A percentile compares a stretch with the other conserved stretches of the same genome.
phyloP scores from a whole-genome alignment of 2,329 filamentous ascomycete genomes.

The Hymenoscyphus salicellus region DNA sequence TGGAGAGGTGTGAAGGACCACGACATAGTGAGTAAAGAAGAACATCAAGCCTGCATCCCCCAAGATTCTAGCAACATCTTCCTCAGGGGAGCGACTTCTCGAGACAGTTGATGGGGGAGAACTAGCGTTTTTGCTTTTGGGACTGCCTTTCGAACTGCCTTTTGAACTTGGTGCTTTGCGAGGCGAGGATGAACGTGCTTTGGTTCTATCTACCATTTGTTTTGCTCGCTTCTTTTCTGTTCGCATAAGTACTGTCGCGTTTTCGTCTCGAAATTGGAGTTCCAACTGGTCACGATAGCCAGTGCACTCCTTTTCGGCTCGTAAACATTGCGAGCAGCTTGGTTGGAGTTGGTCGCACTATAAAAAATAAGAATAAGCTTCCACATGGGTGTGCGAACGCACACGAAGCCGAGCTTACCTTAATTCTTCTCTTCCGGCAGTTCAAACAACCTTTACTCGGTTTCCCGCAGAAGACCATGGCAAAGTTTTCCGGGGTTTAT shows the following conservation, averaged over 20 bases:
- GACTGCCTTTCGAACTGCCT: background rate
- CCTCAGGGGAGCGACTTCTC: background rate
- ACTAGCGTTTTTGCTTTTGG: background rate
- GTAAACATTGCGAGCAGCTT: conserved; percentile 52
- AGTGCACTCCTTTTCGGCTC: conserved; percentile 49
- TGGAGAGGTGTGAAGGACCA: conserved; percentile 5
- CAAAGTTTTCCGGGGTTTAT: background rate
- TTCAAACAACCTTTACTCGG: conserved; percentile 26
- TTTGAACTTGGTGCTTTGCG: background rate
- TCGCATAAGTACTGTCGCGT: conserved; percentile 47
- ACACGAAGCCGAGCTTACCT: conserved; percentile 15
- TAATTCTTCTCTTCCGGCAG: conserved; percentile 29
- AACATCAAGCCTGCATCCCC: conserved; percentile 25
- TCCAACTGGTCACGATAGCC: conserved; percentile 55
- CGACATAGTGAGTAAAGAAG: conserved; percentile 28
- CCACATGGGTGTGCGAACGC: background rate
- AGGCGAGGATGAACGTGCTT: background rate
- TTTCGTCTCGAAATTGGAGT: conserved; percentile 57
- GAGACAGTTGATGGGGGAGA: background rate
- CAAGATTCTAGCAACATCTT: background rate
- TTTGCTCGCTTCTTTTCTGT: background rate
- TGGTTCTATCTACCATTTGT: background rate
- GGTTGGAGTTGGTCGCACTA: conserved; percentile 53
- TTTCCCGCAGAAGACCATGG: conserved; percentile 32
- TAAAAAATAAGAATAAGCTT: conserved; percentile 3